A percentile compares a stretch with the other conserved stretches of the same genome.
phyloP scores from a whole-genome alignment of 2,329 filamentous ascomycete genomes.

The Fulvia fulva region DNA sequence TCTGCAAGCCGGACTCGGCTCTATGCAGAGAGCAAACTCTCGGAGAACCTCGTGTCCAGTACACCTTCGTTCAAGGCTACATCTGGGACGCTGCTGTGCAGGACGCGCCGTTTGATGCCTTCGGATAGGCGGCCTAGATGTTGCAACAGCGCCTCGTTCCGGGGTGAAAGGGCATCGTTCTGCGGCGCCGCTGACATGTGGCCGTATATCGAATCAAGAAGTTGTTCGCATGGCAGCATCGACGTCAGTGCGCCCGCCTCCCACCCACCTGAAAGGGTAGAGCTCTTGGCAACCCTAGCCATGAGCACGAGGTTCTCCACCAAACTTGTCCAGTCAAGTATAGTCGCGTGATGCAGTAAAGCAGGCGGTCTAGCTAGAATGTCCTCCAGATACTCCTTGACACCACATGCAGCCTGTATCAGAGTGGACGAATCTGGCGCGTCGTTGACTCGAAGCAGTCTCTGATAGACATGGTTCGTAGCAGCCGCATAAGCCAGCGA shows the following conservation, averaged over 20 bases:
- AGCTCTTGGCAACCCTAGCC: constrained; percentile 18
- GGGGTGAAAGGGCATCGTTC: constrained; percentile 20
- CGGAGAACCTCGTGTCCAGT: neutral
- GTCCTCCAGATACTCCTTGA: constrained; percentile 30
- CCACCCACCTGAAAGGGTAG: constrained; percentile 17
- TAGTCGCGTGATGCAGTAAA: constrained; percentile 22
- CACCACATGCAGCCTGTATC: constrained; percentile 24
- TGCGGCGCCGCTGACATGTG: constrained; percentile 20
- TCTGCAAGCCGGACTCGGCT: neutral
- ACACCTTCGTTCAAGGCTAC: neutral
- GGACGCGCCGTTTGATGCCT: constrained; percentile 19
- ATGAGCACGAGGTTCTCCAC: constrained; percentile 24
- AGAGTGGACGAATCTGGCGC: constrained; percentile 20
- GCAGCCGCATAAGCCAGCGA: constrained; percentile 20
- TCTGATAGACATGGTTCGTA: constrained; percentile 21
- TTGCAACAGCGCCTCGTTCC: constrained; percentile 16
- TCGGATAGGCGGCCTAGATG: constrained; percentile 19
- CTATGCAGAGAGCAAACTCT: neutral
- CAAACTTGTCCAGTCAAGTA: constrained; percentile 27
- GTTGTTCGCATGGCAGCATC: constrained; percentile 23
- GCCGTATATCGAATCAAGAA: constrained; percentile 19
- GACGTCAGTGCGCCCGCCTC: constrained; percentile 25
- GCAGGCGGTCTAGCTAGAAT: constrained; percentile 20
- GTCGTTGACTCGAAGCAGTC: constrained; percentile 16
- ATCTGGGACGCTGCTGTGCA: neutral